Base-by-base conservation (phyloP, 805 yeast genomes). In the Lipomyces sp. region DNA sequence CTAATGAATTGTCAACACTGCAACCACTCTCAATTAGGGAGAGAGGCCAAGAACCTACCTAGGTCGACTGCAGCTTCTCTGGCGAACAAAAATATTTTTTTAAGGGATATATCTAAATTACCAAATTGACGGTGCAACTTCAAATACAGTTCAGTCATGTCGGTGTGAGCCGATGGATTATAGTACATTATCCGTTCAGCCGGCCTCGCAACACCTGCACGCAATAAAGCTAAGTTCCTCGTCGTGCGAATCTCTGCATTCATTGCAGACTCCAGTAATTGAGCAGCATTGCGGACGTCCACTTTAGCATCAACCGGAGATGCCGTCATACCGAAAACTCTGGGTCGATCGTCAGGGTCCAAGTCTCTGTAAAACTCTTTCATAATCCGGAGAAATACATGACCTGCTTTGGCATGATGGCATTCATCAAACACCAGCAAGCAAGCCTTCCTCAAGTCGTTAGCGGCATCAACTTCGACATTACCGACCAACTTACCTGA, bases 401-500 rank as follows among this genome's bases (percentile, higher is more conserved):
- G 61, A 10, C 45, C 39, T 35, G 42, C 50, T 18, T 53, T 65
- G 10, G 65, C 58, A 55, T 62, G 69, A 37, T 65, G 69, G 53
- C 69, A 65, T 62, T 65, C 69, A 39, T 65, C 69, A n/a, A 65
- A 65, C 11, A 62, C 48, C 29, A 65, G 34, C 15, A 62, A 37
- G 37, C 55, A 39, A 24, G 53, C 42, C 65, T 62, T 2, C 39
- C 10, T 54, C 50, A 18, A 39, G 50, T 7, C 48, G 60, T 50
- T 61, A 58, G 18, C 24, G 7, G n/a, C 3, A 2, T 8, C 24
- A 6, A 15, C n/a, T 15, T 7, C 48, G 48, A 42, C 15, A 42
- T 42, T 42, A 4, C 24, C 48, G 8, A 42, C 24, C 18, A 2
- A 13, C 58, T 34, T 13, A 57, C 53, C 15, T 62, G 51, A n/a